Evolutionary conservation across 345 rosid species (phyloP), one percentile per base, ranked within the genome.

Genomic region (Physaria fendleri): DNA sequence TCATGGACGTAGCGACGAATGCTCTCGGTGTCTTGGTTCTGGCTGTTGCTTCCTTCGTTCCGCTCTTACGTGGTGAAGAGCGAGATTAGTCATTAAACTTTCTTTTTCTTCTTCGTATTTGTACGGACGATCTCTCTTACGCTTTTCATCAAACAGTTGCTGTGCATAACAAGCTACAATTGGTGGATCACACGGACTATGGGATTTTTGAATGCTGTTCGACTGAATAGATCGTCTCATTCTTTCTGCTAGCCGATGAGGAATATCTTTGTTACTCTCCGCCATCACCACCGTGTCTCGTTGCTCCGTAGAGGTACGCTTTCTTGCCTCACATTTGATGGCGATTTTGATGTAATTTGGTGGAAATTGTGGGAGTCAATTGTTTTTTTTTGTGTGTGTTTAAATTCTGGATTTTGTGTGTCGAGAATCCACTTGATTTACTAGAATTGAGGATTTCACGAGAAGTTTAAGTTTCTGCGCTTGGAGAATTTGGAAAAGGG

Each of bases 181-280:
- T 13, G 22, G 69, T 68, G 57, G 56, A 41, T 14, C 18, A 59
- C 6, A 43, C 45, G 46, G 59, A 30, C 27, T 25, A 44, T 32
- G 62, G 64, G 61, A 42, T 43, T 39, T 1, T 38, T 58, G 30
- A 56, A 37, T 14, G 43, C 33, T 15, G 13, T 41, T 59, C 45
- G 17, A 51, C 37, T 56, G 11, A 64, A 2, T 62, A 22, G 38
- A 62, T 62, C 54, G 66, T 50, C 56, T 66, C 46, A 21, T 59
- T 56, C 40, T 8, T 42, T 22, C 12, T 40, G 46, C 47, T 68
- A 55, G 71, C 71, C 74, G 71, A 83, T 90, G 95, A 87, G 82
- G 87, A 79, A 75, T 81, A 84, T 60, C 51, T 55, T 75, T 57
- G 66, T 65, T 34, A 58, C 50, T 60, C 81, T 85, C 79, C 59